Evolutionary conservation across 768 basidiomycete species (phyloP).

Genomic region (Hortiboletus campestris): DNA sequence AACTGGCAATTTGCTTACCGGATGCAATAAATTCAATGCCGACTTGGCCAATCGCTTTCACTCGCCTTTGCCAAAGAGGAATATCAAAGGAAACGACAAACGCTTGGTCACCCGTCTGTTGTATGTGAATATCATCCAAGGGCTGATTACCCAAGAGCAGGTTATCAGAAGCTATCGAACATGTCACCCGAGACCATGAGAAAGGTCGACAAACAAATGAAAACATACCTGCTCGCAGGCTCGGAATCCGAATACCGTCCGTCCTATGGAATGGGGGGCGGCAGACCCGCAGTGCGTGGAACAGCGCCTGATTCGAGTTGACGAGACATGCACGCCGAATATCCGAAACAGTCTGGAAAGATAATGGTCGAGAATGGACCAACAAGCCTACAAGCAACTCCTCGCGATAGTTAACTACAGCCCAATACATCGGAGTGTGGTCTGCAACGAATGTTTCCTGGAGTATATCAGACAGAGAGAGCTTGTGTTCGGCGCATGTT

Average conservation of each 20-base stretch:
- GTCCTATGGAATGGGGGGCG: conserved; percentile 22
- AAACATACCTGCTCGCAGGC: conserved; percentile 15
- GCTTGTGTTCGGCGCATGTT: conserved; percentile 50
- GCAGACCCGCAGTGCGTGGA: conserved; percentile 27
- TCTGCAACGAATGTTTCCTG: conserved; percentile 23
- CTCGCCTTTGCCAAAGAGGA: conserved; percentile 62
- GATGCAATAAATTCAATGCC: conserved; percentile 64
- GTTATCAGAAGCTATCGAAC: conserved; percentile 40
- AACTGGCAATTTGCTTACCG: conserved; percentile 1
- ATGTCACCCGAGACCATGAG: neutral
- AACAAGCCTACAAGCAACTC: conserved; percentile 51
- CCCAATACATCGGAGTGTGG: conserved; percentile 34
- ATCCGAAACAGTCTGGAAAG: conserved; percentile 49
- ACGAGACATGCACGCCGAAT: conserved; percentile 63
- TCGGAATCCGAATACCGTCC: conserved; percentile 18
- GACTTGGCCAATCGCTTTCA: conserved; percentile 60
- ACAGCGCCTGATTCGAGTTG: conserved; percentile 26
- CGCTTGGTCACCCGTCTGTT: conserved; percentile 44
- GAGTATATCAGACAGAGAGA: conserved; percentile 37
- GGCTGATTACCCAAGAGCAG: conserved; percentile 40
- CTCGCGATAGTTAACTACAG: conserved; percentile 34
- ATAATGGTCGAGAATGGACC: conserved; percentile 45
- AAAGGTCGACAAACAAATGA: conserved; percentile 13
- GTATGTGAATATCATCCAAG: conserved; percentile 51
- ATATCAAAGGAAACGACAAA: conserved; percentile 55